Percentiles rank a stretch among this genome's conserved stretches.
Evolutionary conservation across 768 basidiomycete genomes (phyloP).

Genomic region (Mycena epipterygia): DNA sequence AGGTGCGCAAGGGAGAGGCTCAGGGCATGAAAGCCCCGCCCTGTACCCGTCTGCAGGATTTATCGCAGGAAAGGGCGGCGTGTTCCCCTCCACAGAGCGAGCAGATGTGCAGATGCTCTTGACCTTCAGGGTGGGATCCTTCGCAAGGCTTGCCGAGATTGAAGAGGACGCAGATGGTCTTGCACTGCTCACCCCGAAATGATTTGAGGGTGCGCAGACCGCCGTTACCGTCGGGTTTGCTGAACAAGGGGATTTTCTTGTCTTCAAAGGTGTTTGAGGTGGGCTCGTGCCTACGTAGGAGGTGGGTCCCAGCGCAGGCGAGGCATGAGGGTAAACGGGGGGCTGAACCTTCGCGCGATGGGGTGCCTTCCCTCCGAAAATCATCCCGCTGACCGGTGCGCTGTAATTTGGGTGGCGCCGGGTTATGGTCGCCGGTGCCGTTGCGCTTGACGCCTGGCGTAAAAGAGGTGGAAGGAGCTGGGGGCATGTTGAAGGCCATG

Average conservation of each 20-base stretch:
- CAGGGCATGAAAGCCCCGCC: conserved; percentile 10
- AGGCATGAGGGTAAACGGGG: conserved; percentile 6
- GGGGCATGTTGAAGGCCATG: neutral
- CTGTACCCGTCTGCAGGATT: conserved; percentile 3
- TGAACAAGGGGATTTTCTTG: conserved; percentile 22
- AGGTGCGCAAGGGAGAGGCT: neutral
- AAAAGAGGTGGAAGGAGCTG: neutral
- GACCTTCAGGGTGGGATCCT: neutral
- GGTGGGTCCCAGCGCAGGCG: conserved; percentile 19
- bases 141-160: conserved; percentile 18
- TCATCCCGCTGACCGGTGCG: neutral
- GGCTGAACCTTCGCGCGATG: neutral
- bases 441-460: neutral
- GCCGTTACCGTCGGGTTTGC: neutral
- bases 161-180: conserved; percentile 17
- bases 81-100: conserved; percentile 33
- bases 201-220: neutral
- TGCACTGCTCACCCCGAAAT: neutral
- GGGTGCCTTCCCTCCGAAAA: neutral
- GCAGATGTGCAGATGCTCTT: conserved; percentile 31
- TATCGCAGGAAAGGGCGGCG: conserved; percentile 6
- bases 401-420: neutral
- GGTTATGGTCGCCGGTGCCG: neutral
- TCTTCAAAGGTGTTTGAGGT: conserved; percentile 10
- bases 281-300: neutral